Conservation (phyloP, 495 filamentous ascomycete species). For the Pseudomonodictys pantanalensis region DNA sequence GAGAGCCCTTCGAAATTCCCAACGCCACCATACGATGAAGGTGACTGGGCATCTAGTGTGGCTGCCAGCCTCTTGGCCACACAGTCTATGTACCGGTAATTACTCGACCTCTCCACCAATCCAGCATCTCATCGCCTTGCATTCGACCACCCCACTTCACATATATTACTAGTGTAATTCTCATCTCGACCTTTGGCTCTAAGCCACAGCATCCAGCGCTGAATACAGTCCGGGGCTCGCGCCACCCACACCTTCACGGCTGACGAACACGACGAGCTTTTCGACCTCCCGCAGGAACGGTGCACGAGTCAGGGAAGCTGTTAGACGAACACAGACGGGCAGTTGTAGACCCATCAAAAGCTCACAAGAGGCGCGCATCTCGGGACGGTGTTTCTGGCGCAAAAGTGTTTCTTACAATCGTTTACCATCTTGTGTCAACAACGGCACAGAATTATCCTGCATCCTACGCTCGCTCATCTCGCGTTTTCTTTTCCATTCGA, state of each 20-base stretch:
- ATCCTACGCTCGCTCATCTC: too few relatives aligned
- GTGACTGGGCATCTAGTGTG: slow-evolving; percentile 81
- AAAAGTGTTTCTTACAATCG: background rate
- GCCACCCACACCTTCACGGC: slow-evolving; percentile 22
- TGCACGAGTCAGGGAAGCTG: slow-evolving; percentile 16
- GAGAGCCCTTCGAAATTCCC: slow-evolving; percentile 74
- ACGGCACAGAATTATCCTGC: background rate
- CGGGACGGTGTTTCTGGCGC: slow-evolving; percentile 6
- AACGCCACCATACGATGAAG: slow-evolving; percentile 90
- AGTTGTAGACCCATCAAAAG: background rate
- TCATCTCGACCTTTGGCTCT: slow-evolving; percentile 3
- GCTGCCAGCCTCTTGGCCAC: slow-evolving; percentile 66
- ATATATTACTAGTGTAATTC: slow-evolving; percentile 24
- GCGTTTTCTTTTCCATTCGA: too few relatives aligned
- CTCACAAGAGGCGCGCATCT: background rate
- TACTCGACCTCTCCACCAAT: background rate
- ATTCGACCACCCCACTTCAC: slow-evolving; percentile 16
- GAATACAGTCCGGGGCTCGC: slow-evolving; percentile 26
- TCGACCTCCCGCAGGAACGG: slow-evolving; percentile 27
- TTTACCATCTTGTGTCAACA: background rate
- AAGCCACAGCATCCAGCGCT: slow-evolving; percentile 13
- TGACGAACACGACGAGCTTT: slow-evolving; percentile 21
- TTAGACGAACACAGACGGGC: too few relatives aligned
- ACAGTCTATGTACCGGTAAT: slow-evolving; percentile 33
- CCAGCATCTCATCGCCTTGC: slow-evolving; percentile 1